A percentile compares a stretch with the other conserved stretches of the same genome.
phyloP scores from a whole-genome alignment of 1,284 basidiomycete species.

The Apiotrichum gamsii region DNA sequence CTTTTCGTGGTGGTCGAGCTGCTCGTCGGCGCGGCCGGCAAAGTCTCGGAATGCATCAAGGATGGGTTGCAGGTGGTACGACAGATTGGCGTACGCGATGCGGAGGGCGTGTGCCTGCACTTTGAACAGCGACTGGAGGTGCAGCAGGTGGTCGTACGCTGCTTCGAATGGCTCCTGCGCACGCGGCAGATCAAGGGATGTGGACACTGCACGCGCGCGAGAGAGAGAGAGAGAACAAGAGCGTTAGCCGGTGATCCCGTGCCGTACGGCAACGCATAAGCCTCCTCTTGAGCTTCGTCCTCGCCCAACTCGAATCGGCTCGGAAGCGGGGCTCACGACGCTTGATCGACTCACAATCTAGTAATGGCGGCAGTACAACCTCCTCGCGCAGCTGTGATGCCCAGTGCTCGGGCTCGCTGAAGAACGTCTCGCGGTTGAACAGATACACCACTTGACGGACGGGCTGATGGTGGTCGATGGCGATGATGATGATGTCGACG shows the following conservation, averaged over 20 bases:
- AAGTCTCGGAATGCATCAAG: slow-evolving; percentile 33
- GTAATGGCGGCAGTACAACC: slow-evolving; percentile 30
- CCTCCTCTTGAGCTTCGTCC: no score
- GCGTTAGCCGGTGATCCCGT: no score
- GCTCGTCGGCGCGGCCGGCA: slow-evolving; percentile 23
- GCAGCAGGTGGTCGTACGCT: slow-evolving; percentile 37
- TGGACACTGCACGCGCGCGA: not conserved
- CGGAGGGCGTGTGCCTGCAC: slow-evolving; percentile 35
- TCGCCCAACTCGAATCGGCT: no score
- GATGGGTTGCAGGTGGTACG: slow-evolving; percentile 37
- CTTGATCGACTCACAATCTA: slow-evolving; percentile 36
- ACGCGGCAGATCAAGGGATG: slow-evolving; percentile 13
- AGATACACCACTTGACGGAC: slow-evolving; percentile 25
- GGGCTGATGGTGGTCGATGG: slow-evolving; percentile 1
- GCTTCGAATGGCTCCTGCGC: slow-evolving; percentile 37
- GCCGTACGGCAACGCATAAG: no score
- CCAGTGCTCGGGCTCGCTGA: slow-evolving; percentile 37
- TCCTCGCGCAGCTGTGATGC: slow-evolving; percentile 35
- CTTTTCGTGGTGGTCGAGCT: slow-evolving; percentile 30
- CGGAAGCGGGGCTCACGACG: no score
- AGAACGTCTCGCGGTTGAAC: slow-evolving; percentile 44
- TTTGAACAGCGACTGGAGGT: slow-evolving; percentile 39
- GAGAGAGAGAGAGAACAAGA: no score
- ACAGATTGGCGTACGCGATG: slow-evolving; percentile 41
- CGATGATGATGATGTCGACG: no score